These are phyloP conservation scores for Grosmannia serpens DNA, from an alignment of 2,329 filamentous ascomycete species.

Conservation along the genomic window DNA sequence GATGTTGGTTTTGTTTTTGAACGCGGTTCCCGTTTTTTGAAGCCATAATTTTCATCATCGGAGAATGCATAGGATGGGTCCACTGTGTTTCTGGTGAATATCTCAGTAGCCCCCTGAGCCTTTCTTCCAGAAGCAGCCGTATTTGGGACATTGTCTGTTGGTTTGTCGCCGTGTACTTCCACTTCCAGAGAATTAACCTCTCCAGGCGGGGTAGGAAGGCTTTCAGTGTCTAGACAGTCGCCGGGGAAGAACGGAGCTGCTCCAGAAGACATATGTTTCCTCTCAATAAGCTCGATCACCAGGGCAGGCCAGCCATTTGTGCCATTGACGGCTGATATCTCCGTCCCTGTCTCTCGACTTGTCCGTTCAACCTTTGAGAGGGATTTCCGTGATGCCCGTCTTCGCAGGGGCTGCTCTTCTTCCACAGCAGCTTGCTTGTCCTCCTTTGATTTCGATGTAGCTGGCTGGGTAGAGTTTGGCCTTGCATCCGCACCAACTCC, in stretches of 20 bases:
- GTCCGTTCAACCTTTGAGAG: neutral
- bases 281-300: neutral
- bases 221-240: neutral
- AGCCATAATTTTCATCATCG: slow-evolving; percentile 22
- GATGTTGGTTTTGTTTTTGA: neutral
- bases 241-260: neutral
- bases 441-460: neutral
- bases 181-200: neutral
- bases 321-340: neutral
- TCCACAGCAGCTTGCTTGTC: neutral
- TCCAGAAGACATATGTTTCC: neutral
- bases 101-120: neutral
- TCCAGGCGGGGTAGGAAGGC: neutral
- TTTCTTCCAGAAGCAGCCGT: neutral
- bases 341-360: neutral
- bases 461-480: neutral
- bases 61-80: slow-evolving; percentile 22
- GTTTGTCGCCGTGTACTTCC: neutral
- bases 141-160: neutral
- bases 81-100: slow-evolving; percentile 12
- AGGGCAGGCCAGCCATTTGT: neutral
- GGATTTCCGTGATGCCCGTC: neutral
- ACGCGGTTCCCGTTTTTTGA: slow-evolving; percentile 2
- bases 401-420: neutral
- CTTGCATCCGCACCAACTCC: neutral